These are phyloP conservation scores for Neurospora tetraspora DNA, from an alignment of 495 filamentous ascomycete genomes.

Conservation along the genomic window DNA sequence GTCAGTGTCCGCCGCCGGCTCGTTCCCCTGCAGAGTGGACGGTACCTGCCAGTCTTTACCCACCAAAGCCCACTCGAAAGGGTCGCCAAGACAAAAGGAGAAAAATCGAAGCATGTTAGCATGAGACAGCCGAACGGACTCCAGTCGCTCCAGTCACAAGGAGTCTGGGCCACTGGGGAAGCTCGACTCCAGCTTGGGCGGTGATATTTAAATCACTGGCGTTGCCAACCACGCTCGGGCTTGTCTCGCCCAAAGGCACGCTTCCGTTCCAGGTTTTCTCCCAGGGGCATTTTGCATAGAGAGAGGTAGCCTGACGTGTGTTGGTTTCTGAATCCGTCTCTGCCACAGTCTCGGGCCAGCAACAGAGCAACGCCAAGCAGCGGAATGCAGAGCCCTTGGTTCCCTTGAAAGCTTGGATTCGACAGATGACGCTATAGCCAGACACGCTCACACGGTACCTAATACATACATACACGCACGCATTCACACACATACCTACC, in stretches of 20 bases:
- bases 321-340: not conserved
- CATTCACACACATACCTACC: not conserved
- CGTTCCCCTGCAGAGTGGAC: not conserved
- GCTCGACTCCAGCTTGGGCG: not conserved
- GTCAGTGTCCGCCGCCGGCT: not conserved
- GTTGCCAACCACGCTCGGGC: not conserved
- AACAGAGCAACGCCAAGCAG: not conserved
- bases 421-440: not conserved
- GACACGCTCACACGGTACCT: not conserved
- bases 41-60: not conserved
- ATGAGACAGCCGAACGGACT: not conserved
- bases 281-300: not conserved
- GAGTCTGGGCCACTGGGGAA: not conserved
- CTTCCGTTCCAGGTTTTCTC: not conserved
- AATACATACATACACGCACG: not conserved
- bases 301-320: not conserved
- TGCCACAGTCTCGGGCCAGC: not conserved
- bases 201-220: not conserved
- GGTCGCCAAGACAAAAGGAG: constrained; percentile 14
- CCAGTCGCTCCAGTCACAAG: not conserved
- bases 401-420: not conserved
- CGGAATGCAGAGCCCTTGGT: not conserved
- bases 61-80: constrained; percentile 3
- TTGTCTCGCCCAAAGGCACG: not conserved
- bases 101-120: constrained; percentile 11